Conservation (phyloP, 2,329 filamentous ascomycete genomes). For the Trichoderma lentiforme region DNA sequence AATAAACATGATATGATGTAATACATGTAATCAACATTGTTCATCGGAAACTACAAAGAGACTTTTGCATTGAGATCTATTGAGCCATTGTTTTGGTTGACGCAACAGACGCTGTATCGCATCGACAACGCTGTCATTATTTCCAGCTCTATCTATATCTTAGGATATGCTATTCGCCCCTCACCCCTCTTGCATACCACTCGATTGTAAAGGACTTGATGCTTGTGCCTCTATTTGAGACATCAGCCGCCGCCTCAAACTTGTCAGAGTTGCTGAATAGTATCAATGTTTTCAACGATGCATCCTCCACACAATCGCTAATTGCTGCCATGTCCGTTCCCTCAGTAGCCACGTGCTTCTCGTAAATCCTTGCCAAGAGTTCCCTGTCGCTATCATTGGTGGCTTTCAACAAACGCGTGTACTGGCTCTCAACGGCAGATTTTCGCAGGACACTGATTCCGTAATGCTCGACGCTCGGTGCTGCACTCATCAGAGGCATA, state of each 20-base stretch:
- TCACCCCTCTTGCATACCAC: neutral
- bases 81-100: neutral
- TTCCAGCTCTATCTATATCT: neutral
- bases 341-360: neutral
- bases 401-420: neutral
- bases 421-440: neutral
- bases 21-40: too few relatives aligned
- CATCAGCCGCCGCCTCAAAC: neutral
- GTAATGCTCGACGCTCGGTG: slow-evolving; percentile 2
- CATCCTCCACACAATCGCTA: neutral
- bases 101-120: too few relatives aligned
- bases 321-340: neutral
- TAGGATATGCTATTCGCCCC: neutral
- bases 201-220: neutral
- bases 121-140: too few relatives aligned
- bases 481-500: neutral
- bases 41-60: neutral
- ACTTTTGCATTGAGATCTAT: neutral
- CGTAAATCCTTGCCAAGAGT: neutral
- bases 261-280: neutral
- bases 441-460: neutral
- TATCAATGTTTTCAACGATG: neutral
- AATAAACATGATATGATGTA: neutral
- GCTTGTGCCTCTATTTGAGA: neutral
- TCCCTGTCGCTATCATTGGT: neutral